Evolutionary conservation across 106 monocot genomes (phyloP), one percentile per base, ranked within the genome.

Genomic region (Dioscorea alata): DNA sequence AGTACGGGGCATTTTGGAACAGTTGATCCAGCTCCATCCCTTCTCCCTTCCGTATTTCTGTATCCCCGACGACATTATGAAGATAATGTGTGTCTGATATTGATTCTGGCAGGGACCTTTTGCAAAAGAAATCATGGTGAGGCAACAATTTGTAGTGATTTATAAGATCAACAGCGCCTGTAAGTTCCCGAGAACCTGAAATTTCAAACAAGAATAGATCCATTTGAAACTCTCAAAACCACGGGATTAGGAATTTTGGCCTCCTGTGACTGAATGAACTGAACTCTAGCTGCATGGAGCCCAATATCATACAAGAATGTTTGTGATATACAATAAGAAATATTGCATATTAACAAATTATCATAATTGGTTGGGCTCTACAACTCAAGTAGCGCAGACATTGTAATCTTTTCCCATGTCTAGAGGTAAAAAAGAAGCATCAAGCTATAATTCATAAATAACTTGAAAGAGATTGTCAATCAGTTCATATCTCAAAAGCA

Each of bases 21-120:
- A 93, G 87, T 59, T 99, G 93, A 64, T 99, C 85, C 20, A 99
- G 71, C 53, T 99, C 93, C 93, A 93, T 93, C 23, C 99, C 99
- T 69, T 90, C 87, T 48, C 99, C 99, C 76, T 78, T 90, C 48
- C 99, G 69, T 10, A 99, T 99, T 78, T 99, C 99, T 42, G 91
- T 93, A 49, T 99, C 99, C 59, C 99, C 99, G 10, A 77, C 90
- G 49, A 93, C 85, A 84, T 88, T 93, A 73, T 93, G 85, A 74
- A 99, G 87, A 64, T 99, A 99, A 51, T 93, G 93, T 33, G 99
- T 99, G 59, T 99, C 88, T 35, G 93, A 93, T 61, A 99, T 83
- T 71, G 99, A 71, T 53, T 75, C 23, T 8, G 99, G 99, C 56
- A 99, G 72, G 18, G 75, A 42, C 69, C 76, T 85, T 78, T 85